Evolutionary conservation across 768 basidiomycete species (phyloP).

Genomic region (Leccinum aurantiacum): DNA sequence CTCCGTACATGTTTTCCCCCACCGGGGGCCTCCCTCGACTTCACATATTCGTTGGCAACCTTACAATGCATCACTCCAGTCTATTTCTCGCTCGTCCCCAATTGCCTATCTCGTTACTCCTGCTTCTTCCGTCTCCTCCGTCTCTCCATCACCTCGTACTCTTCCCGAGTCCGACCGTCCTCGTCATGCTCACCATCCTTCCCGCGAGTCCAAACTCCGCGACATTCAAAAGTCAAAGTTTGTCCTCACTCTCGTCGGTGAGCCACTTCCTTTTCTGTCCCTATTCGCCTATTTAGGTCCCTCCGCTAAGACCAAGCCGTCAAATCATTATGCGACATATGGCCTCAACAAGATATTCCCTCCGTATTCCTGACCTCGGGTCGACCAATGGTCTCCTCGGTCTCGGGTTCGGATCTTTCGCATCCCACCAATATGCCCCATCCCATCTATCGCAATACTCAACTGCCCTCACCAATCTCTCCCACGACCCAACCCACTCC

Average conservation of each 20-base stretch:
- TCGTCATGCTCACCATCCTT: constrained; percentile 34
- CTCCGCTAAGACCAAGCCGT: constrained; percentile 67
- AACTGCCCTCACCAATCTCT: constrained; percentile 56
- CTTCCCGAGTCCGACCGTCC: constrained; percentile 37
- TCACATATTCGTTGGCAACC: constrained; percentile 82
- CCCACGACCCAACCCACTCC: constrained; percentile 43
- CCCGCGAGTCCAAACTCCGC: constrained; percentile 38
- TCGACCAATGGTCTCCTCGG: constrained; percentile 26
- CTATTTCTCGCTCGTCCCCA: constrained; percentile 37
- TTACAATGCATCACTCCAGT: constrained; percentile 50
- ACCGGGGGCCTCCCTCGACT: constrained; percentile 63
- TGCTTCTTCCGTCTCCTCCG: constrained; percentile 50
- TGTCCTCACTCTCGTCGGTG: constrained; percentile 69
- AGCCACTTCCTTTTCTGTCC: constrained; percentile 31
- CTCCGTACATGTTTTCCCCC: constrained; percentile 55
- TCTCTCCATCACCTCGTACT: constrained; percentile 40
- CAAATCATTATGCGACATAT: constrained; percentile 74
- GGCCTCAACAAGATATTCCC: constrained; percentile 77
- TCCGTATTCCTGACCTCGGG: constrained; percentile 46
- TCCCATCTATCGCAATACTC: constrained; percentile 33
- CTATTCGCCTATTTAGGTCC: constrained; percentile 12
- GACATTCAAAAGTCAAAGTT: constrained; percentile 61
- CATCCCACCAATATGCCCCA: constrained; percentile 3
- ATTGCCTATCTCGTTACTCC: constrained; percentile 57
- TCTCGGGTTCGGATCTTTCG: constrained; percentile 12